Base-by-base conservation (phyloP, 1,284 basidiomycete genomes). In the Inonotus obliquus region DNA sequence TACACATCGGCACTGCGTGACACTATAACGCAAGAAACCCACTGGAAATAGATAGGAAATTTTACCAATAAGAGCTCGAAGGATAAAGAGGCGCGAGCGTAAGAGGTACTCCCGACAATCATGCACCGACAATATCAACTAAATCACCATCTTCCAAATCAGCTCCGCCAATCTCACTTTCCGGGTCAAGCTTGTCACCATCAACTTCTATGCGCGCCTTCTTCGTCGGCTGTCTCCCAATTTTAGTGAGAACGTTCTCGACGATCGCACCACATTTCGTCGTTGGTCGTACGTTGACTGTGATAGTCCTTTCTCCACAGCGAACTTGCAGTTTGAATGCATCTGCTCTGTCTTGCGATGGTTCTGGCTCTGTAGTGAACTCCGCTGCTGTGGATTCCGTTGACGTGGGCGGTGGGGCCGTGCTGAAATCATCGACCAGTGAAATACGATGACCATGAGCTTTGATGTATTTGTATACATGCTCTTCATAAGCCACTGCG, bases 81-180 rank as follows among this genome's bases (percentile, higher is more conserved):
- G n/a, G n/a, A n/a, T n/a, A n/a, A n/a, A n/a, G n/a, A n/a, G n/a
- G n/a, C n/a, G n/a, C n/a, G n/a, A n/a, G n/a, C n/a, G n/a, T n/a
- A n/a, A n/a, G n/a, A 47, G 27, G 44, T 45, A 47, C 23, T 17
- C 11, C 2, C 5, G 6, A n/a, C 19, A 25, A 17, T 79, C 69
- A 88, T 59, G 89, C 67, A 25, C 85, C 89, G 60, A 83, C 78
- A 27, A 91, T 81, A 63, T 91, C 89, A 27, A 91, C 80, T 74
- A 84, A 71, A 71, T 91, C 89, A 0, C 89, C 89, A 66, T 91
- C 87, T 66, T 91, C 89, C 63, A 91, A 66, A 64, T 88, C 89
- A 25, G 81, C 79, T 14, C 82, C 80, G 9, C 83, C 78, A 63
- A 91, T 90, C 64, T 79, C 79, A 11, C 75, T 72, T 47, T 80